These are phyloP conservation scores for Talaromyces verruculosus DNA, from an alignment of 2,329 filamentous ascomycete species.

Conservation along the genomic window DNA sequence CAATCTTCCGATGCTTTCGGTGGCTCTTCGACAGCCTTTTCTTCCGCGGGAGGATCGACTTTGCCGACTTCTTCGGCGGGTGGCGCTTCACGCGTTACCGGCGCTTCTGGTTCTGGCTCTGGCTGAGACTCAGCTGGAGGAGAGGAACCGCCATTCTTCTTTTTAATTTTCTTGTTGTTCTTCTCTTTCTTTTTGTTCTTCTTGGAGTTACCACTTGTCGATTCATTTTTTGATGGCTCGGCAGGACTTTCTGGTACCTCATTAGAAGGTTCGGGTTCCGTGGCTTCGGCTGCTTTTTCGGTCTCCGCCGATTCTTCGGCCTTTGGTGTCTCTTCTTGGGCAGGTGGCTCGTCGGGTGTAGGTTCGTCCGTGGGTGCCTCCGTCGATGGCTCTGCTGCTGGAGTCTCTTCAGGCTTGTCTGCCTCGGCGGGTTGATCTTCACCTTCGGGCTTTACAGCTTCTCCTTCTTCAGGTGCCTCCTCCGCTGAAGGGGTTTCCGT, in stretches of 20 bases:
- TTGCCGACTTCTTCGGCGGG: slow-evolving; percentile 19
- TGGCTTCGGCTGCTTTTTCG: neutral
- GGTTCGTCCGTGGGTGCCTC: slow-evolving; percentile 15
- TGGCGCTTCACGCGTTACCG: slow-evolving; percentile 25
- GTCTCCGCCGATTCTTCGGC: neutral
- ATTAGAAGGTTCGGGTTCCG: neutral
- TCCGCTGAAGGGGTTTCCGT: slow-evolving; percentile 18
- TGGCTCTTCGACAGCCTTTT: slow-evolving; percentile 23
- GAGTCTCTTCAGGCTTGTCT: slow-evolving; percentile 23
- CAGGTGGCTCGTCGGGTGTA: slow-evolving; percentile 22
- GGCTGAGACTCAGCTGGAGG: slow-evolving; percentile 9
- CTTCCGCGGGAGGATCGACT: slow-evolving; percentile 3
- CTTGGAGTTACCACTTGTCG: neutral
- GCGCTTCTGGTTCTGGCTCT: slow-evolving; percentile 17
- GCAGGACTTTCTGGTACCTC: neutral
- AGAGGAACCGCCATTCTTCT: slow-evolving; percentile 2
- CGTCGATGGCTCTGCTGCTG: slow-evolving; percentile 20
- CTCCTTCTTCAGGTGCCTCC: slow-evolving; percentile 20
- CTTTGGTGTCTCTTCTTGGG: slow-evolving; percentile 13
- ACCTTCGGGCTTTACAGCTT: slow-evolving; percentile 15
- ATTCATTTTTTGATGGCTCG: neutral
- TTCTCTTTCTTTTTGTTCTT: slow-evolving; percentile 16
- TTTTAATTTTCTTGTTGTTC: slow-evolving; percentile 16
- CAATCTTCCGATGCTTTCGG: neutral
- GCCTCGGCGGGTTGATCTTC: slow-evolving; percentile 22